phyloP scores from a whole-genome alignment of 257 asterid species.

The Paulownia fortunei region DNA sequence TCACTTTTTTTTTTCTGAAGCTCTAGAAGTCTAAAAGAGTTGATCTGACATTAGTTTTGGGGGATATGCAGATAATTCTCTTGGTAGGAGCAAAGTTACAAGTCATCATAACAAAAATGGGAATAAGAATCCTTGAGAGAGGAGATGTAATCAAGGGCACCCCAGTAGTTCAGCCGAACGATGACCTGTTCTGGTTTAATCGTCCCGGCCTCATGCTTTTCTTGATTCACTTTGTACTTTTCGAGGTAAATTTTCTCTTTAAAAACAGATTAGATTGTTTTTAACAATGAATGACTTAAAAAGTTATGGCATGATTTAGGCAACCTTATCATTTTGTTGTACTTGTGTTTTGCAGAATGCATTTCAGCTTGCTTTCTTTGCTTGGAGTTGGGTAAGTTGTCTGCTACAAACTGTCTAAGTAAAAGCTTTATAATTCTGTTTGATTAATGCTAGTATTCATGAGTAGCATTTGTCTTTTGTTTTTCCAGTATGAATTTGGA shows the following conservation, averaged over 20 bases:
- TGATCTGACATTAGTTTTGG: neutral
- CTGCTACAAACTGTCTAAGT: neutral
- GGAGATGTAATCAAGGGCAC: slow-evolving; percentile 84
- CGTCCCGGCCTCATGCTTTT: slow-evolving; percentile 69
- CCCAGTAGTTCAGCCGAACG: slow-evolving; percentile 77
- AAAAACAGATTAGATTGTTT: too few relatives aligned
- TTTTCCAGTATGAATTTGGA: slow-evolving; percentile 72
- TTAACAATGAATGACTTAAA: too few relatives aligned
- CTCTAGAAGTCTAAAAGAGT: neutral
- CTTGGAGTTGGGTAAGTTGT: slow-evolving; percentile 83
- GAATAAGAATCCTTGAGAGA: slow-evolving; percentile 77
- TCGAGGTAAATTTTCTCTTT: slow-evolving; percentile 50
- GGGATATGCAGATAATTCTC: slow-evolving; percentile 56
- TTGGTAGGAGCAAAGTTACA: slow-evolving; percentile 85
- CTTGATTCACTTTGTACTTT: slow-evolving; percentile 80
- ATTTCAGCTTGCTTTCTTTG: slow-evolving; percentile 90
- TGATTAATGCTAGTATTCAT: neutral
- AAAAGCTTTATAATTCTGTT: neutral
- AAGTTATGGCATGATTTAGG: neutral
- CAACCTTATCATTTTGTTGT: slow-evolving; percentile 12
- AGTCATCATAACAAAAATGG: slow-evolving; percentile 90
- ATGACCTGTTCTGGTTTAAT: slow-evolving; percentile 85
- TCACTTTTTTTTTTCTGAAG: neutral
- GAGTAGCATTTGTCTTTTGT: neutral
- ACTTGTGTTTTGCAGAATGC: slow-evolving; percentile 67